Evolutionary conservation across 805 yeast species (phyloP).

Genomic region (Hanseniaspora thailandica): DNA sequence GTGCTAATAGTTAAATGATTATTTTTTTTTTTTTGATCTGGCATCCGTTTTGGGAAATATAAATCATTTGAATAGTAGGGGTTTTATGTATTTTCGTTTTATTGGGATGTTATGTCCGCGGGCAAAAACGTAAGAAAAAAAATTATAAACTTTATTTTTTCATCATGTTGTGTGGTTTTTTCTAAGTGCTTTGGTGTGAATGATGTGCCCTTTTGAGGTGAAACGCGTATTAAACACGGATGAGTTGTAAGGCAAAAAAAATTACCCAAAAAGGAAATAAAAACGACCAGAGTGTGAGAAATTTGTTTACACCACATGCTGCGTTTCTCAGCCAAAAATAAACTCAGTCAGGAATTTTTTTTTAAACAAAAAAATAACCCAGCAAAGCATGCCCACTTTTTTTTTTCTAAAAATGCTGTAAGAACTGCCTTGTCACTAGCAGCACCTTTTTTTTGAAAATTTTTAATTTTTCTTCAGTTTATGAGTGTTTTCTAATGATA

Average conservation of each 20-base stretch:
- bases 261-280: slow-evolving; percentile 1
- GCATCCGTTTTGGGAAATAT: background rate
- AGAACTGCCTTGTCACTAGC: too few species aligned
- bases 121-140: background rate
- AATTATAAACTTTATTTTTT: background rate
- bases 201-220: background rate
- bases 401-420: too few species aligned
- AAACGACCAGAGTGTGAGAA: background rate
- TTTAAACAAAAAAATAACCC: too few species aligned
- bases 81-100: background rate
- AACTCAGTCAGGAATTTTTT: too few species aligned
- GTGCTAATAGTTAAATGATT: background rate
- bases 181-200: background rate
- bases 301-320: background rate
- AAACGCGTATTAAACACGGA: background rate
- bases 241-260: background rate
- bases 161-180: background rate
- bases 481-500: too few species aligned
- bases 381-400: too few species aligned
- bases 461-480: background rate
- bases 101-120: background rate
- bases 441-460: too few species aligned
- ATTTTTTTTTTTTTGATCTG: background rate
- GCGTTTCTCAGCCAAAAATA: background rate
- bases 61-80: background rate